A percentile compares a stretch with the other conserved stretches of the same genome.
phyloP scores from a whole-genome alignment of 2,329 filamentous ascomycete species.

The Exophiala alcalophila region DNA sequence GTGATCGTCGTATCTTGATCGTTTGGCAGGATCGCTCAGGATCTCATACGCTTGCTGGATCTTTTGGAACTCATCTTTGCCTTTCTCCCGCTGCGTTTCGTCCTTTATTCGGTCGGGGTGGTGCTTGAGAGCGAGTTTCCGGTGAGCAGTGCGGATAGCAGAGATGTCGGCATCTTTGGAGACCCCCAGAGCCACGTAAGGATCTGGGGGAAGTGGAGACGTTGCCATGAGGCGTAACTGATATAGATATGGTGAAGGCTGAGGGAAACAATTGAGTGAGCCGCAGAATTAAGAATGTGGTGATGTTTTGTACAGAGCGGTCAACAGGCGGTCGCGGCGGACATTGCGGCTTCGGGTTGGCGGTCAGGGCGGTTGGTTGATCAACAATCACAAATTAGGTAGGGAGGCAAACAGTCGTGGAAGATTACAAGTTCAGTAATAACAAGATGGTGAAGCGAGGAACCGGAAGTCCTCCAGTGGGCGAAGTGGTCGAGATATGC shows the following conservation, averaged over 20 bases:
- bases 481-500: conserved; percentile 3
- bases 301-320: conserved; percentile 25
- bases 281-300: too few species aligned
- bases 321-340: conserved; percentile 23
- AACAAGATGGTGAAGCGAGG: conserved; percentile 7
- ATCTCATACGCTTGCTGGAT: conserved; percentile 93
- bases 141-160: conserved; percentile 75
- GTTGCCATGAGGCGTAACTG: conserved; percentile 26
- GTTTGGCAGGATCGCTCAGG: conserved; percentile 71
- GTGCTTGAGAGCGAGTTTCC: conserved; percentile 81
- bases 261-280: too few species aligned
- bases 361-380: conserved; percentile 16
- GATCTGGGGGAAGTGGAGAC: conserved; percentile 55
- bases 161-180: conserved; percentile 65
- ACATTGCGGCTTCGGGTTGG: conserved; percentile 15
- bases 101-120: conserved; percentile 91
- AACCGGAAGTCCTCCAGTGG: conserved; percentile 10
- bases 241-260: too few species aligned
- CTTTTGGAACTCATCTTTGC: conserved; percentile 83
- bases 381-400: conserved; percentile 4
- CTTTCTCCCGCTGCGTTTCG: conserved; percentile 69
- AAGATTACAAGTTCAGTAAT: conserved; percentile 9
- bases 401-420: conserved; percentile 6
- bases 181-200: conserved; percentile 74
- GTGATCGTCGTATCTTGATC: conserved; percentile 74